Evolutionary conservation across 2,329 filamentous ascomycete species (phyloP), one percentile per base, ranked within the genome.

Genomic region (Dothistroma pini): DNA sequence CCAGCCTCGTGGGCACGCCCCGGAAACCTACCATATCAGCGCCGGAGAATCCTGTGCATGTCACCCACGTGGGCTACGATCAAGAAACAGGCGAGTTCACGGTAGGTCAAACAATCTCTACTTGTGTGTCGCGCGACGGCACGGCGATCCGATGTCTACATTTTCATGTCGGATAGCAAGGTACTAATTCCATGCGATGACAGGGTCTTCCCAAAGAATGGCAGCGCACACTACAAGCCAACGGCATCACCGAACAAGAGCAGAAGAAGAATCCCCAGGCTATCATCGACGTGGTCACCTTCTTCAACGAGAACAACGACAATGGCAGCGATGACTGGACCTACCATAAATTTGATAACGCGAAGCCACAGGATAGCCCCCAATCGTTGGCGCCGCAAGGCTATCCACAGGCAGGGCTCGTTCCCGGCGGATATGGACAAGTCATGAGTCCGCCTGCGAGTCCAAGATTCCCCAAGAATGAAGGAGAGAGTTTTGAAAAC

Each of bases 51-150:
- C 95, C 95, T 54, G 92, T 97, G 62, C 95, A 97, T 78, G 91
- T 99, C 70, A 97, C 93, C 60, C 95, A 99, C 77, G 95, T 99
- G 67, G 93, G 93, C 69, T 97, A 96, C 75, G 93, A 99, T 77
- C 96, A 95, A 78, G 85, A 90, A 71, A 97, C 95, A 3, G 95
- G 95, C 68, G 91, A 96, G 78, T 99, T 96, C 76, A 97, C 93
- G 60, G 92, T 96, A 82, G 73, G 88, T 84, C 41, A 44, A n/a
- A 14, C 16, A n/a, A 6, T 44, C 14, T 16, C 8, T 44, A 14
- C 14, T n/a, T 53, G 51, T 35, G 14, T 53, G 31, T 19, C 29
- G 12, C 25, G n/a, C 10, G 21, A 1, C 51, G 31, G 16, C 22
- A 11, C n/a, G 10, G 31, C 31, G 6, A 10, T 12, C 8, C 51